A percentile compares a stretch with the other conserved stretches of the same genome.
phyloP scores from a whole-genome alignment of 768 basidiomycete species.

The Collybiopsis luxurians region DNA sequence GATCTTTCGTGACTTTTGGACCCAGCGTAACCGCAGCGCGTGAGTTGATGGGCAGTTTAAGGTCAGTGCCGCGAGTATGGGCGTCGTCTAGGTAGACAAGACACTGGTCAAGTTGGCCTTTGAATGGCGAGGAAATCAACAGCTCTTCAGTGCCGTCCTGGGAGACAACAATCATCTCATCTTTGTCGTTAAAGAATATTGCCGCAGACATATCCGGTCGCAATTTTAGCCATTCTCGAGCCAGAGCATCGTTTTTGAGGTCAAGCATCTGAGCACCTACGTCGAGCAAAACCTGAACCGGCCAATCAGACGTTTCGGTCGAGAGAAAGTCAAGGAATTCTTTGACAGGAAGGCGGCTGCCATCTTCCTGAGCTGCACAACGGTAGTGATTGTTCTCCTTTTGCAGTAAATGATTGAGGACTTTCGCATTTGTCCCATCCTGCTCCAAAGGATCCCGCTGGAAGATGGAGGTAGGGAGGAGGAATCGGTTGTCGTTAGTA shows the following conservation, averaged over 20 bases:
- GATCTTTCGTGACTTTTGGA: slow-evolving; percentile 49
- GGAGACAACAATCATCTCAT: slow-evolving; percentile 32
- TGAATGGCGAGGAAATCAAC: slow-evolving; percentile 28
- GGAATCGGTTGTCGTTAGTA: slow-evolving; percentile 47
- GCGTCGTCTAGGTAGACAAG: slow-evolving; percentile 52
- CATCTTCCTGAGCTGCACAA: slow-evolving; percentile 19
- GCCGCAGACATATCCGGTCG: slow-evolving; percentile 31
- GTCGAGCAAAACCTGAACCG: slow-evolving; percentile 46
- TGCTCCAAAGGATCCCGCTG: slow-evolving; percentile 38
- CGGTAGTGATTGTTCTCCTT: slow-evolving; percentile 38
- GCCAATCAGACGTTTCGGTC: slow-evolving; percentile 26
- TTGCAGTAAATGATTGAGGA: slow-evolving; percentile 34
- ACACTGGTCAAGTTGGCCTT: slow-evolving; percentile 27
- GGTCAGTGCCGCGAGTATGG: slow-evolving; percentile 51
- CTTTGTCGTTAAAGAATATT: slow-evolving; percentile 39
- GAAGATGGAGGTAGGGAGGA: slow-evolving; percentile 33
- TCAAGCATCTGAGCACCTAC: slow-evolving; percentile 60
- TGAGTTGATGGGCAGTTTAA: slow-evolving; percentile 44
- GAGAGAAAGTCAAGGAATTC: slow-evolving; percentile 31
- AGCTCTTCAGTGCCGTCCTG: slow-evolving; percentile 33
- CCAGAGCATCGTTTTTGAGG: slow-evolving; percentile 39
- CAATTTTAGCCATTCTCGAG: slow-evolving; percentile 36
- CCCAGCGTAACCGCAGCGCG: slow-evolving; percentile 50
- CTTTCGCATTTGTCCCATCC: slow-evolving; percentile 46
- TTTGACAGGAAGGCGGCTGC: slow-evolving; percentile 17